A percentile compares a stretch with the other conserved stretches of the same genome.
Conservation (phyloP, 1,284 basidiomycete genomes). For the Vanrija humicola region DNA sequence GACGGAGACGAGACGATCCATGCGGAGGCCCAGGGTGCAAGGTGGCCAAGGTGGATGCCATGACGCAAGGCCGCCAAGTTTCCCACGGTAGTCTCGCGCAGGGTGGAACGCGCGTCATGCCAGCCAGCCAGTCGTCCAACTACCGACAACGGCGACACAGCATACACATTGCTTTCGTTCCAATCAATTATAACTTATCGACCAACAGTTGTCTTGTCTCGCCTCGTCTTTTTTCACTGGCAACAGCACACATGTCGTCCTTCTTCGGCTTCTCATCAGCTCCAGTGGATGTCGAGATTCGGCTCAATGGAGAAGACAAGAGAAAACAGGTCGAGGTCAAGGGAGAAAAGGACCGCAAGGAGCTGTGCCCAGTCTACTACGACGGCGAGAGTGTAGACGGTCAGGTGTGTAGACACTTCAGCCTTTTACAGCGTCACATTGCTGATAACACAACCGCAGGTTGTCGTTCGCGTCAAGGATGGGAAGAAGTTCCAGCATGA, state of each 20-base stretch:
- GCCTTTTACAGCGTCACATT: not conserved
- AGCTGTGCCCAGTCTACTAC: constrained; percentile 88
- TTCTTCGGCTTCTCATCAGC: constrained; percentile 77
- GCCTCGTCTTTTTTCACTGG: too few species aligned
- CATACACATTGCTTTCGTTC: too few species aligned
- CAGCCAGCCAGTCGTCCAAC: too few species aligned
- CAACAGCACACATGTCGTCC: constrained; percentile 45
- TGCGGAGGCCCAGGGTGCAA: too few species aligned
- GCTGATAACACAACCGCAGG: constrained; percentile 53
- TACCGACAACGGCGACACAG: too few species aligned
- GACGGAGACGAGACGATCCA: too few species aligned
- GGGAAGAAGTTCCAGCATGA: constrained; percentile 95
- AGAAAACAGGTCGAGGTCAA: constrained; percentile 67
- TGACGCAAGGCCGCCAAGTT: too few species aligned
- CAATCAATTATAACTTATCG: too few species aligned
- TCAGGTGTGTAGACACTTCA: constrained; percentile 59
- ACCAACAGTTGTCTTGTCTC: too few species aligned
- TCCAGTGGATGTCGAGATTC: constrained; percentile 87
- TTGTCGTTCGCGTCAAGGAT: constrained; percentile 81
- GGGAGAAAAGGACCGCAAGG: constrained; percentile 69
- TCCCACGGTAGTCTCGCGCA: too few species aligned
- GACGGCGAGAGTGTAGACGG: constrained; percentile 88
- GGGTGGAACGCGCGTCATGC: too few species aligned
- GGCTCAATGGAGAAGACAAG: constrained; percentile 77
- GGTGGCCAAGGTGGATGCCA: too few species aligned